Conservation (phyloP, 768 basidiomycete species). For the Fomitopsis serialis region DNA sequence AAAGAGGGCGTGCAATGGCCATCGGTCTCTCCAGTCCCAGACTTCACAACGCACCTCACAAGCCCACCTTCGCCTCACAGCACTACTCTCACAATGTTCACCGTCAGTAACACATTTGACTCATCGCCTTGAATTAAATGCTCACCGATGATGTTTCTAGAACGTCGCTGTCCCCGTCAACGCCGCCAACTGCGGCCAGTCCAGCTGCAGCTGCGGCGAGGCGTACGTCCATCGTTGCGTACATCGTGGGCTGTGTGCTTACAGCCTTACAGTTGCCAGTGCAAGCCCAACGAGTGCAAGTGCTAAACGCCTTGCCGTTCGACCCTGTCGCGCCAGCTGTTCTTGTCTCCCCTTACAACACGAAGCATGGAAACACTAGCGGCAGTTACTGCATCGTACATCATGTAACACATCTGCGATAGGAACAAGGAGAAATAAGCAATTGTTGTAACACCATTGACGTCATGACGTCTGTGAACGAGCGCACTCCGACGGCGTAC, state of each 20-base stretch:
- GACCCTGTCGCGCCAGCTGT: no score
- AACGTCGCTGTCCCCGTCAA: slow-evolving; percentile 31
- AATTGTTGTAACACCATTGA: no score
- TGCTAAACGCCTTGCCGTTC: slow-evolving; percentile 34
- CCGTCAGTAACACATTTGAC: slow-evolving; percentile 6
- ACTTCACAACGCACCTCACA: slow-evolving; percentile 8
- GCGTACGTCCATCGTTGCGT: slow-evolving; percentile 26
- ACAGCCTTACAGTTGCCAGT: slow-evolving; percentile 40
- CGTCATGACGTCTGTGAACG: no score
- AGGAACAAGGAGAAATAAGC: no score
- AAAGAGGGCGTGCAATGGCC: neutral
- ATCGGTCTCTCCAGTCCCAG: slow-evolving; percentile 3
- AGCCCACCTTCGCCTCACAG: slow-evolving; percentile 2
- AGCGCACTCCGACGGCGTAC: no score
- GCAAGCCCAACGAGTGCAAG: slow-evolving; percentile 62
- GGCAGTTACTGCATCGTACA: no score
- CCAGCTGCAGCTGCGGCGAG: slow-evolving; percentile 46
- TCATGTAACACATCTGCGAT: no score
- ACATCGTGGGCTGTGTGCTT: neutral
- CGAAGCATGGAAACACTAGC: no score
- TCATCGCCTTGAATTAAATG: neutral
- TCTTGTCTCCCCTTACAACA: no score
- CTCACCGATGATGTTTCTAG: slow-evolving; percentile 6
- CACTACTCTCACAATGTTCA: slow-evolving; percentile 10
- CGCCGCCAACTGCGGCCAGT: slow-evolving; percentile 41